A percentile compares a stretch with the other conserved stretches of the same genome.
Conservation (phyloP, 495 filamentous ascomycete genomes). For the Hyaloscypha bicolor region DNA sequence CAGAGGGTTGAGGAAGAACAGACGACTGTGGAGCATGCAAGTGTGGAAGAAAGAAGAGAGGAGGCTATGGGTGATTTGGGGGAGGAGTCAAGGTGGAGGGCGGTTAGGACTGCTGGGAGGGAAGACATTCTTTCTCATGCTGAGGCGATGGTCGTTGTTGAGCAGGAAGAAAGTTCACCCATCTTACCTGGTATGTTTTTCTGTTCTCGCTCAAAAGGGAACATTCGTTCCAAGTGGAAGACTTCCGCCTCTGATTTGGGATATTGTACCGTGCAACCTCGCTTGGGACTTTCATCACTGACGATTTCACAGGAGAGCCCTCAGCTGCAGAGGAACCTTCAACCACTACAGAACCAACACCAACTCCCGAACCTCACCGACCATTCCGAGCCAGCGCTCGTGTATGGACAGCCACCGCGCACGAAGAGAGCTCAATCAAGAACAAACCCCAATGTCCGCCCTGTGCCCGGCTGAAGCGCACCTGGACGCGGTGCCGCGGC, state of each 20-base stretch:
- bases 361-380: background rate
- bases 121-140: background rate
- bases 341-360: background rate
- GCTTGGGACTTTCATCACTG: background rate
- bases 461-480: background rate
- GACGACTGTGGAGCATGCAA: too few species aligned
- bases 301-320: background rate
- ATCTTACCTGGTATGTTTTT: background rate
- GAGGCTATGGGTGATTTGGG: background rate
- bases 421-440: background rate
- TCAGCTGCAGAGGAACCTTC: background rate
- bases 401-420: background rate
- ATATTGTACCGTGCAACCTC: too few species aligned
- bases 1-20: too few species aligned
- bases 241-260: too few species aligned
- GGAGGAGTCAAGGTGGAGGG: background rate
- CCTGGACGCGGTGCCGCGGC: background rate
- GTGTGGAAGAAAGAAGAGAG: background rate
- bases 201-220: background rate
- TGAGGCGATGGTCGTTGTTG: background rate
- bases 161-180: background rate
- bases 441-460: background rate
- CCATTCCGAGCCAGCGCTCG: background rate
- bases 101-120: background rate
- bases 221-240: too few species aligned